Conservation (phyloP, 345 rosid species). For the Gossypium turneri region DNA sequence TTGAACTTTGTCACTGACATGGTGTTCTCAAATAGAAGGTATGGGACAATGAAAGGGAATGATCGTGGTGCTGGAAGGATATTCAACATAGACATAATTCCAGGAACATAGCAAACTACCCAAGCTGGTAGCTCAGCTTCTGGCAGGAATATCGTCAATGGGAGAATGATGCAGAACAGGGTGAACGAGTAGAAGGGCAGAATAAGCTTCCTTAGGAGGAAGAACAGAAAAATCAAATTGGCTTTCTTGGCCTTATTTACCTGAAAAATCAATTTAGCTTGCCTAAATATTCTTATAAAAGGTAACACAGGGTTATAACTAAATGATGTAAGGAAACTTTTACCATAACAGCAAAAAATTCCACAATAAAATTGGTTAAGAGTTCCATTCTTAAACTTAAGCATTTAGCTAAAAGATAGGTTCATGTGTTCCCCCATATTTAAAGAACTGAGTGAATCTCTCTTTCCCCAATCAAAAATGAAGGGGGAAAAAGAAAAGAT, state of each 20-base stretch:
- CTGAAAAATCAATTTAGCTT: constrained; percentile 30
- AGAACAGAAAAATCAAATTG: constrained; percentile 81
- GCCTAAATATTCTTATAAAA: background rate
- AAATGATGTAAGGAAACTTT: background rate
- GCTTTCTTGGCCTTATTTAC: constrained; percentile 67
- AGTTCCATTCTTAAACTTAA: background rate
- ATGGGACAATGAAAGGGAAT: constrained; percentile 87
- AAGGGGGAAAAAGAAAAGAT: background rate
- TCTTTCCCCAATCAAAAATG: no score
- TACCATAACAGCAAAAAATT: background rate
- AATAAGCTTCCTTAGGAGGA: constrained; percentile 78
- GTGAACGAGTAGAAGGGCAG: constrained; percentile 93
- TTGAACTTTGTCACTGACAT: constrained; percentile 96
- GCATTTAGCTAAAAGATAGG: background rate
- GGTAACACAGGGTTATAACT: background rate
- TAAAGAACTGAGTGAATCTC: no score
- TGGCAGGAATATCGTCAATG: constrained; percentile 82
- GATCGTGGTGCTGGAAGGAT: constrained; percentile 84
- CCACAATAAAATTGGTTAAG: background rate
- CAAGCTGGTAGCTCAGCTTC: constrained; percentile 89
- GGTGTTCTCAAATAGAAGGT: constrained; percentile 92
- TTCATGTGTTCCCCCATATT: no score
- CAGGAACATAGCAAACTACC: constrained; percentile 90
- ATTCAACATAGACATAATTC: constrained; percentile 75
- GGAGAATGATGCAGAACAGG: constrained; percentile 90